Conservation (phyloP, 345 rosid genomes). For the Syzygium aromaticum region DNA sequence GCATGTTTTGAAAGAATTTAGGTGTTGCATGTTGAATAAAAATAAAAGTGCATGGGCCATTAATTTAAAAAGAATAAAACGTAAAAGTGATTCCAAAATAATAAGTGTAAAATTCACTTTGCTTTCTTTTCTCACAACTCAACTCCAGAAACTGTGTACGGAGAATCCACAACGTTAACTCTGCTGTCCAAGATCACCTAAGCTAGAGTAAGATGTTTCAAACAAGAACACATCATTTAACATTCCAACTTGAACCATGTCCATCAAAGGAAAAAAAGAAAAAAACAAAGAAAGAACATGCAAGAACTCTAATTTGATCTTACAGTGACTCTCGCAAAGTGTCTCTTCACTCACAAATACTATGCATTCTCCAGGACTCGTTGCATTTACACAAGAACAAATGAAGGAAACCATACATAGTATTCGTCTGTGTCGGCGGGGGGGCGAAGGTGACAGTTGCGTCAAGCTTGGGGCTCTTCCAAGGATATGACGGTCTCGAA, state of each 20-base stretch:
- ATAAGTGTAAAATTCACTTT: too few species aligned
- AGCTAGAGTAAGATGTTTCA: not conserved
- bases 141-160: not conserved
- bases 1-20: too few species aligned
- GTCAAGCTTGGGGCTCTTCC: conserved; percentile 44
- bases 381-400: not conserved
- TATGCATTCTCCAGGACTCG: not conserved
- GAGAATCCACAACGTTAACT: not conserved
- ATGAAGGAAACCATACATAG: not conserved
- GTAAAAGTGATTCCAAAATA: not conserved
- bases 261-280: not conserved
- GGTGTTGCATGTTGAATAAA: too few species aligned
- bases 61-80: too few species aligned
- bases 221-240: not conserved
- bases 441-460: not conserved
- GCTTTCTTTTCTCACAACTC: not conserved
- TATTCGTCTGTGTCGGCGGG: not conserved
- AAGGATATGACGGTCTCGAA: conserved; percentile 83
- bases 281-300: not conserved
- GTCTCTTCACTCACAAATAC: not conserved
- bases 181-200: not conserved
- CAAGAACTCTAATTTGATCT: not conserved
- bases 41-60: not conserved
- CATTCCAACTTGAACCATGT: not conserved
- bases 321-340: not conserved